Evolutionary conservation across 2,329 filamentous ascomycete genomes (phyloP).

Genomic region (Diaporthe sp.): DNA sequence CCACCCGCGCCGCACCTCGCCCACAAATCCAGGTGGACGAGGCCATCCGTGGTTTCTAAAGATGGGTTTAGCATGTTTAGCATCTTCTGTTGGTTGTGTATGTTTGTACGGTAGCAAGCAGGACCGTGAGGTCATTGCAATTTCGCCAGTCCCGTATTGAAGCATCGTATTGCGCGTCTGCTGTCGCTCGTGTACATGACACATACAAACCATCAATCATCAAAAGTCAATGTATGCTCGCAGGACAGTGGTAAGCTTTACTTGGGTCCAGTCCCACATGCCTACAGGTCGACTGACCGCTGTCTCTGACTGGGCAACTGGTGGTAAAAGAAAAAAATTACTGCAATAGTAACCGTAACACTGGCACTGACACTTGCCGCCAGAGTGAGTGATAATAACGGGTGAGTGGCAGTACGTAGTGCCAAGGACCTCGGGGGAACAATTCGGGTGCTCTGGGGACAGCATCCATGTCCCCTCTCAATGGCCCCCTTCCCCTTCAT

Average conservation of each 20-base stretch:
- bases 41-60: constrained; percentile 1
- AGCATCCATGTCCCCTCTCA: constrained; percentile 28
- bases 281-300: neutral
- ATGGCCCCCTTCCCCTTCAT: constrained; percentile 27
- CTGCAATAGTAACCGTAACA: neutral
- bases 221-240: neutral
- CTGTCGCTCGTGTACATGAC: constrained; percentile 9
- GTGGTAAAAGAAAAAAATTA: neutral
- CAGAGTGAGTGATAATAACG: neutral
- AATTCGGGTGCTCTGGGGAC: constrained; percentile 24
- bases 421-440: constrained; percentile 27
- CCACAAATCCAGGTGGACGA: neutral
- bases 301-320: neutral
- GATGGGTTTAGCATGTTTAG: neutral
- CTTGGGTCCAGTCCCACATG: constrained; percentile 1
- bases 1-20: constrained; percentile 9
- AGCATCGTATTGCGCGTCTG: constrained; percentile 22
- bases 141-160: constrained; percentile 37
- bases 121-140: constrained; percentile 39
- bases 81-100: constrained; percentile 13
- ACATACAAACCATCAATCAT: constrained; percentile 4
- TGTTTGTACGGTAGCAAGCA: constrained; percentile 16
- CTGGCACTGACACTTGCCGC: neutral
- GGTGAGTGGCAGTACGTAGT: neutral
- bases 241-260: neutral